These are phyloP conservation scores for Aspergillus wentii DNA, from an alignment of 495 filamentous ascomycete species.

Conservation along the genomic window DNA sequence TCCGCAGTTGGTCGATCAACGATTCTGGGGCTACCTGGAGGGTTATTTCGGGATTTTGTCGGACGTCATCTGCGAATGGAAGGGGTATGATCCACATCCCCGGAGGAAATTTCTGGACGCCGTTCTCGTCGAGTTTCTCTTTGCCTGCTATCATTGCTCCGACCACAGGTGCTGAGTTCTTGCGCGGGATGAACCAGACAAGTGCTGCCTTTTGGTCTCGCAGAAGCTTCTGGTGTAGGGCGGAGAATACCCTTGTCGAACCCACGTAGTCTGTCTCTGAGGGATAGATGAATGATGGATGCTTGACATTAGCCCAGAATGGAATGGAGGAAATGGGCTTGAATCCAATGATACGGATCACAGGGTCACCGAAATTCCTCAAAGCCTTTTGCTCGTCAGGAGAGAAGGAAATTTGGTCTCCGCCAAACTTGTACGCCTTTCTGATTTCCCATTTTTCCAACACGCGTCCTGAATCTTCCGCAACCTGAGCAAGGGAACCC, in stretches of 20 bases:
- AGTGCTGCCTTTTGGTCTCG: conserved; percentile 72
- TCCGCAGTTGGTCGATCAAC: conserved; percentile 75
- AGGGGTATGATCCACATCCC: conserved; percentile 88
- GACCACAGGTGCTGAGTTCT: conserved; percentile 70
- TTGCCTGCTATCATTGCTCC: conserved; percentile 75
- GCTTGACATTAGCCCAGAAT: conserved; percentile 80
- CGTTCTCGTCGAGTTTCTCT: conserved; percentile 60
- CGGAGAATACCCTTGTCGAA: conserved; percentile 87
- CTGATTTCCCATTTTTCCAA: conserved; percentile 79
- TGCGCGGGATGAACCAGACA: conserved; percentile 84
- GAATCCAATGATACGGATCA: conserved; percentile 91
- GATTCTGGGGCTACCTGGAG: conserved; percentile 56
- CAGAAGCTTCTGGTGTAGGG: conserved; percentile 81
- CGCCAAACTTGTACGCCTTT: conserved; percentile 95
- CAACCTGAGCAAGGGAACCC: conserved; percentile 64
- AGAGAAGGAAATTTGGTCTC: conserved; percentile 81
- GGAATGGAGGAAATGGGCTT: conserved; percentile 72
- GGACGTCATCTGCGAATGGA: conserved; percentile 88
- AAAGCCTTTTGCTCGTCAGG: conserved; percentile 74
- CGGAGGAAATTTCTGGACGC: conserved; percentile 66
- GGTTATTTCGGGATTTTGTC: conserved; percentile 61
- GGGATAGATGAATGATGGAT: conserved; percentile 89
- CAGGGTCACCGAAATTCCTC: conserved; percentile 71
- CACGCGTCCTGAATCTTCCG: conserved; percentile 66
- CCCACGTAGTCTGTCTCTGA: conserved; percentile 87